phyloP scores from a whole-genome alignment of 139 green algal species.

The Chlamydomonas sp. region DNA sequence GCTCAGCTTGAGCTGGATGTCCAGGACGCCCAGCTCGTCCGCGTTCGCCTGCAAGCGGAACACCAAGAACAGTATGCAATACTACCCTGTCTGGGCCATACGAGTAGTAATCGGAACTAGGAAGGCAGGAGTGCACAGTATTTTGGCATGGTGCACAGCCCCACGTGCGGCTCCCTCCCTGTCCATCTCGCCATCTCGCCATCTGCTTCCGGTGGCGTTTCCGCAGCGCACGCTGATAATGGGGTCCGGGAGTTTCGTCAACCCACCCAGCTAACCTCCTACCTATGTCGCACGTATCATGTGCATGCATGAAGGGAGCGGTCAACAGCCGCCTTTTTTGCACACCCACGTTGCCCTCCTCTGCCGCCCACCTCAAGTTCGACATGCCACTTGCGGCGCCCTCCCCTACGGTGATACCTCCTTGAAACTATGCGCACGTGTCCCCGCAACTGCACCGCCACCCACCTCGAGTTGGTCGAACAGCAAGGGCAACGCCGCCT shows the following conservation, averaged over 20 bases:
- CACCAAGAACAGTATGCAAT: too few relatives aligned
- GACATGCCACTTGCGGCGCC: not conserved
- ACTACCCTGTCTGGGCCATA: too few relatives aligned
- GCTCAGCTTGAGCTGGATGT: constrained; percentile 54
- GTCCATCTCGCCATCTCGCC: too few relatives aligned
- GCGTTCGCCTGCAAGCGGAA: constrained; percentile 44
- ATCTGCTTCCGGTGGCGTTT: too few relatives aligned
- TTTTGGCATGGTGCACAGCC: not conserved
- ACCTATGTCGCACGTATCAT: not conserved
- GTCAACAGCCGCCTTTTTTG: not conserved
- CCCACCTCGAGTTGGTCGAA: constrained; percentile 25
- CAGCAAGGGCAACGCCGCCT: constrained; percentile 2
- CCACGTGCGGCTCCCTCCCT: not conserved
- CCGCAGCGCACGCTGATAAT: not conserved
- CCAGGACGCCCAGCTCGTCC: constrained; percentile 55
- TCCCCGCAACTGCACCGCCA: not conserved
- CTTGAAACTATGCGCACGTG: not conserved
- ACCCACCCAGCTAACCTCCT: not conserved
- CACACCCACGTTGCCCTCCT: not conserved
- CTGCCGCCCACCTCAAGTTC: not conserved
- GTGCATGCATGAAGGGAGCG: not conserved
- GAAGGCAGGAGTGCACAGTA: not conserved
- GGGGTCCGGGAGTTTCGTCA: not conserved
- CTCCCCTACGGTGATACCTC: not conserved
- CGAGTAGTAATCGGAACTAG: not conserved